Evolutionary conservation across 192 early-diverging fungal species (phyloP).

Genomic region (Mortierella claussenii): DNA sequence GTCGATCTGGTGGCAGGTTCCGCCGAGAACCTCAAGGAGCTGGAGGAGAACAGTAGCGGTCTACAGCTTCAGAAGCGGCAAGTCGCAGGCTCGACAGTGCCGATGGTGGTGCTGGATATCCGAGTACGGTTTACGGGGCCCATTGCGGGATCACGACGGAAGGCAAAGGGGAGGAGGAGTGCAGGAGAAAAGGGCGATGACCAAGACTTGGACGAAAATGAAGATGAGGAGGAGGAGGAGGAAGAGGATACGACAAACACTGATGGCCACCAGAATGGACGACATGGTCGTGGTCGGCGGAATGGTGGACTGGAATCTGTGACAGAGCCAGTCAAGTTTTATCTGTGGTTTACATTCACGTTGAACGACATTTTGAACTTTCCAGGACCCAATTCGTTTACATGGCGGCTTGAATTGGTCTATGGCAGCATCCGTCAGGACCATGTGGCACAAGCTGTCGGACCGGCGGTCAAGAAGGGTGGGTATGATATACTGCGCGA

Average conservation of each 20-base stretch:
- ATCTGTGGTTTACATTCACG: constrained; percentile 52
- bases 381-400: constrained; percentile 34
- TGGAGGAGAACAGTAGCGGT: constrained; percentile 10
- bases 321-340: constrained; percentile 47
- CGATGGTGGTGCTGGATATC: constrained; percentile 44
- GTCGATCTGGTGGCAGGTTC: constrained; percentile 49
- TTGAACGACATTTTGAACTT: constrained; percentile 38
- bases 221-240: neutral
- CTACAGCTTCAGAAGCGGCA: neutral
- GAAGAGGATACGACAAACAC: neutral
- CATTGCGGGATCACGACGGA: constrained; percentile 4
- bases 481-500: constrained; percentile 36
- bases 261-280: neutral
- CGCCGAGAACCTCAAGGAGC: constrained; percentile 44
- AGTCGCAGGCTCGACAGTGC: constrained; percentile 21
- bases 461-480: constrained; percentile 30
- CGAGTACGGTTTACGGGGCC: constrained; percentile 43
- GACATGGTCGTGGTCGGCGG: neutral
- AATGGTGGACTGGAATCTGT: neutral
- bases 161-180: constrained; percentile 11
- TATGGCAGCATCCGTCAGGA: constrained; percentile 39
- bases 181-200: neutral
- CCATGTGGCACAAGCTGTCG: constrained; percentile 19
- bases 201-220: neutral
- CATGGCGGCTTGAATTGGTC: constrained; percentile 43